phyloP scores from a whole-genome alignment of 768 basidiomycete genomes.

The Dacryopinax primogenitus region DNA sequence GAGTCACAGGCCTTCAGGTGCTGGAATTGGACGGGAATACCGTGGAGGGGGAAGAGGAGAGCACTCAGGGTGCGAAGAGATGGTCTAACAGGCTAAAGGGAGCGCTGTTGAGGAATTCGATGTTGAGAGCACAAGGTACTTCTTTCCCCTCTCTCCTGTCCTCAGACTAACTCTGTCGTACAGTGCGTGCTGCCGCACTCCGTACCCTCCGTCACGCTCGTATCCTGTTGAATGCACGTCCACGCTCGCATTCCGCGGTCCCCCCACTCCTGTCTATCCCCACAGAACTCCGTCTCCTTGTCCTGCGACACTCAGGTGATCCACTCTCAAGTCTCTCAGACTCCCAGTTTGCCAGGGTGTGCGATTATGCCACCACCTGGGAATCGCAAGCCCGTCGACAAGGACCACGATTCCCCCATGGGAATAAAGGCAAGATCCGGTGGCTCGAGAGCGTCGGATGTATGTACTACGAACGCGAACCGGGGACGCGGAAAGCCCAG shows the following conservation, averaged over 20 bases:
- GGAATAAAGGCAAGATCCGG: neutral
- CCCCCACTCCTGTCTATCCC: slow-evolving; percentile 37
- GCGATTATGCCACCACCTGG: neutral
- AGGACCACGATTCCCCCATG: no score
- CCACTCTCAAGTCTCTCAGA: neutral
- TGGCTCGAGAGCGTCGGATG: neutral
- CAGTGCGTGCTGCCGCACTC: slow-evolving; percentile 36
- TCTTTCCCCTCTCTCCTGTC: neutral
- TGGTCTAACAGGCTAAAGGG: slow-evolving; percentile 26
- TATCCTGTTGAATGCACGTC: slow-evolving; percentile 27
- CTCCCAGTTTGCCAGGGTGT: neutral
- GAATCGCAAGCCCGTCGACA: neutral
- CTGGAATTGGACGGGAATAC: slow-evolving; percentile 42
- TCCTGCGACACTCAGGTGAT: slow-evolving; percentile 25
- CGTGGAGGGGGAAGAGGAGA: slow-evolving; percentile 8
- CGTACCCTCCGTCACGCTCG: slow-evolving; percentile 40
- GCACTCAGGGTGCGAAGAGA: slow-evolving; percentile 26
- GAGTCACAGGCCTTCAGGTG: slow-evolving; percentile 38
- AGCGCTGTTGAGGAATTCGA: slow-evolving; percentile 35
- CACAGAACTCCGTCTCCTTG: slow-evolving; percentile 43
- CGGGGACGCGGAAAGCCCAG: neutral
- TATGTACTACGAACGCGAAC: neutral
- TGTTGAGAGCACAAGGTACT: slow-evolving; percentile 26
- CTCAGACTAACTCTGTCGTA: neutral
- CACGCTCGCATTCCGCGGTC: neutral